Conservation (phyloP, 225 moss, liverwort and hornwort genomes). For the Antitrichia curtipendula region DNA sequence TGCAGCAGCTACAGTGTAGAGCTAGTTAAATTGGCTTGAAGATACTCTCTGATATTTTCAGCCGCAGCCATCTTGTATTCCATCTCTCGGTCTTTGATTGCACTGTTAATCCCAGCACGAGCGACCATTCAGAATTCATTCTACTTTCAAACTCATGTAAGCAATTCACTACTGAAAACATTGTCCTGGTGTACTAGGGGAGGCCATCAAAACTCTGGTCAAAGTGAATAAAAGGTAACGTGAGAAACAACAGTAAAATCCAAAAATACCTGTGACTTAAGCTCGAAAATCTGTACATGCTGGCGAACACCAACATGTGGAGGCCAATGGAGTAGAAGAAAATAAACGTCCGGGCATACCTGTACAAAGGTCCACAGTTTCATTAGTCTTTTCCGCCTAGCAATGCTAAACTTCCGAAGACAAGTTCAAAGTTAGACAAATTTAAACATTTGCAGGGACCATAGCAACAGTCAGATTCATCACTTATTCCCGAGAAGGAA, state of each 20-base stretch:
- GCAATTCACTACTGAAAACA: neutral
- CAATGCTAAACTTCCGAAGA: neutral
- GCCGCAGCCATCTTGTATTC: slow-evolving; percentile 31
- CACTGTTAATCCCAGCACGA: slow-evolving; percentile 7
- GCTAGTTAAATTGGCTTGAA: slow-evolving; percentile 16
- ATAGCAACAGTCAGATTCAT: neutral
- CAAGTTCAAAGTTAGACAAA: neutral
- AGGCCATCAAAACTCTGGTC: neutral
- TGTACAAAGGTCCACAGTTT: neutral
- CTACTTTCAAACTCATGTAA: neutral
- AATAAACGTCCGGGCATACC: slow-evolving; percentile 83
- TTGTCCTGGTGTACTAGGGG: neutral
- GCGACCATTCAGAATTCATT: neutral
- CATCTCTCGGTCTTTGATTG: slow-evolving; percentile 40
- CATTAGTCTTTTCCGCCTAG: neutral
- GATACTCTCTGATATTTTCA: slow-evolving; percentile 22
- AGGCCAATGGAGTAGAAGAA: slow-evolving; percentile 88
- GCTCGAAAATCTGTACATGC: slow-evolving; percentile 78
- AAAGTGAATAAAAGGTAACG: slow-evolving; percentile 25
- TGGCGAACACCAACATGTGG: slow-evolving; percentile 65
- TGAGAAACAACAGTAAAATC: neutral
- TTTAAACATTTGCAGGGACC: neutral
- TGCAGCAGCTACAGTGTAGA: slow-evolving; percentile 42
- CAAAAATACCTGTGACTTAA: slow-evolving; percentile 48
- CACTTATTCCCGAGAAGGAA: slow-evolving; percentile 93